phyloP scores from a whole-genome alignment of 768 basidiomycete genomes.

The Leccinum pellstonianum region DNA sequence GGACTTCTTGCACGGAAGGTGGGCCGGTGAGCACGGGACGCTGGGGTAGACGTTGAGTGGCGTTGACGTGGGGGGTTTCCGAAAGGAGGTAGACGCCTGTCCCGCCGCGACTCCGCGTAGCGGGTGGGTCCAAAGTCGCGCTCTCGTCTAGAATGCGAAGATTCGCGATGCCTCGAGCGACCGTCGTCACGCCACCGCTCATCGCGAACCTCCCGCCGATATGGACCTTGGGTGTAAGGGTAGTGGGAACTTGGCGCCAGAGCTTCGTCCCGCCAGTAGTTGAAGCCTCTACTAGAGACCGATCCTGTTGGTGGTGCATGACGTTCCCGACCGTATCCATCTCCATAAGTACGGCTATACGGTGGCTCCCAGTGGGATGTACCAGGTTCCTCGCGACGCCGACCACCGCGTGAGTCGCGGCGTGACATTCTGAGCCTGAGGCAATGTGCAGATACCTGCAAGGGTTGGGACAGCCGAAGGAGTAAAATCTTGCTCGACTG shows the following conservation, averaged over 20 bases:
- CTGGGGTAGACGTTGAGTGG: constrained; percentile 10
- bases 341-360: constrained; percentile 3
- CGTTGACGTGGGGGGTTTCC: constrained; percentile 6
- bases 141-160: constrained; percentile 12
- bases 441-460: constrained; percentile 9
- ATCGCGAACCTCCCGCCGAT: constrained; percentile 5
- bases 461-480: constrained; percentile 5
- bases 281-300: constrained; percentile 10
- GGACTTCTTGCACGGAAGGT: constrained; percentile 12
- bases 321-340: constrained; percentile 11
- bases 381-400: constrained; percentile 11
- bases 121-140: constrained; percentile 7
- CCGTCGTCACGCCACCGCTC: constrained; percentile 13
- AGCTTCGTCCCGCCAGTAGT: constrained; percentile 27
- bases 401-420: constrained; percentile 8
- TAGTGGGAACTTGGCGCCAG: not conserved
- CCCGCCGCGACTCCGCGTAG: constrained; percentile 6
- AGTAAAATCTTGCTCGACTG: constrained; percentile 11
- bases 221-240: constrained; percentile 4
- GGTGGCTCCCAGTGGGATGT: constrained; percentile 8
- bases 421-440: constrained; percentile 14
- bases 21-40: constrained; percentile 9
- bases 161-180: constrained; percentile 10
- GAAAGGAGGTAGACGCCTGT: constrained; percentile 5
- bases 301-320: constrained; percentile 7